Base-by-base conservation (phyloP, 148 eudicot genomes). In the Agrostemma githago region DNA sequence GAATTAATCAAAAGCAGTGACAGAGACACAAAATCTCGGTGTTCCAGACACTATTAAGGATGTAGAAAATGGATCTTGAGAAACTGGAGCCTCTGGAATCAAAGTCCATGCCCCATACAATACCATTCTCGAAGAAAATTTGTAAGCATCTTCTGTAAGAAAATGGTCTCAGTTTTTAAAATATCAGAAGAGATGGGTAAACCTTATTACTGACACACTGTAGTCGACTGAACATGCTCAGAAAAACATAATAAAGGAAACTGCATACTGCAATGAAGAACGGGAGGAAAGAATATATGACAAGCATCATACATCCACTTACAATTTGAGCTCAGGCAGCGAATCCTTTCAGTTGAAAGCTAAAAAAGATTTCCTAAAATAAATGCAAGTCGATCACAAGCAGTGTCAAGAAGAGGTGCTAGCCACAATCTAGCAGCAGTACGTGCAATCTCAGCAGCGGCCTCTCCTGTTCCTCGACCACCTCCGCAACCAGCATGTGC, bases 401-500 rank as follows among this genome's bases (percentile, higher is more conserved):
- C 34, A 26, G 34, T 26, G 34, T 26, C 34, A 26, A 26, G 34
- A 26, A 26, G 34, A 26, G 34, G 34, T 26, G 34, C 34, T 26
- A 26, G 34, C 34, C 34, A 26, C 34, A 26, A 26, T 26, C 34
- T 26, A 26, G 34, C 1, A 26, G 34, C 34, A 26, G 34, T 26
- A 26, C 34, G 34, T 26, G 34, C 34, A 26, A 26, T 92, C 88
- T 95, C 97, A 58, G 96, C 98, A 78, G 98, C 97, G 17, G 98
- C 96, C 81, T 95, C 98, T 72, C 84, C 72, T 66, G 87, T 74
- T 79, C 97, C 97, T 86, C 97, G 86, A 71, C 85, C 85, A 61
- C 98, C 96, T 66, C 96, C 93, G 58, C 92, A 88, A 19, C 98
- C 92, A 80, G 98, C 93, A 85, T 92, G 34, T 26, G 34, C 34